These are phyloP conservation scores for Chlorella sp. DNA, from an alignment of 139 green algal genomes.

Conservation along the genomic window DNA sequence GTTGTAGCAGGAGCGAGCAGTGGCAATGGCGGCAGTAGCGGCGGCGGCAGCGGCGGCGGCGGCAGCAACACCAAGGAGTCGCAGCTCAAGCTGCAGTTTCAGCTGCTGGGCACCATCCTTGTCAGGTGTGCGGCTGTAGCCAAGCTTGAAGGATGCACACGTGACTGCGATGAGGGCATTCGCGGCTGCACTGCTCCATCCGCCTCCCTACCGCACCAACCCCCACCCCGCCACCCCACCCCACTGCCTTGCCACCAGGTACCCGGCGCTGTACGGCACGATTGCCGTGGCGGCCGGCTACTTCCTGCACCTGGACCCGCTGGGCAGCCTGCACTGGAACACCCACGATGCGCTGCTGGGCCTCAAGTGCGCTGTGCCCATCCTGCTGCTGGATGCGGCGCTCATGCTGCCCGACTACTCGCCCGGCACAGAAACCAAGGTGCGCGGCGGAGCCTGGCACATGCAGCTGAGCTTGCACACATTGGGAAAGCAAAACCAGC, in stretches of 20 bases:
- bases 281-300: constrained; percentile 44
- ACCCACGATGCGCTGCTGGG: constrained; percentile 36
- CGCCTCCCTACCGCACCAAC: too few species aligned
- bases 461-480: not conserved
- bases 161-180: too few species aligned
- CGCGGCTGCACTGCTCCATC: too few species aligned
- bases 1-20: not conserved
- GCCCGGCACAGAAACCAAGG: constrained; percentile 23
- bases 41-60: not conserved
- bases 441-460: not conserved
- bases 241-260: not conserved
- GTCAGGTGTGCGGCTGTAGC: not conserved
- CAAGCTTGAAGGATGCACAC: too few species aligned
- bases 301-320: constrained; percentile 43
- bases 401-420: constrained; percentile 56
- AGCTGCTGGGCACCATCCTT: constrained; percentile 16
- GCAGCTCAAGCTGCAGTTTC: constrained; percentile 1
- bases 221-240: too few species aligned
- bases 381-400: constrained; percentile 41
- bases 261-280: constrained; percentile 40
- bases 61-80: not conserved
- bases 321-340: constrained; percentile 49
- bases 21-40: not conserved
- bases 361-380: constrained; percentile 37
- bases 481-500: too few species aligned